phyloP scores from a whole-genome alignment of 345 rosid species.

The Combretum micranthum region DNA sequence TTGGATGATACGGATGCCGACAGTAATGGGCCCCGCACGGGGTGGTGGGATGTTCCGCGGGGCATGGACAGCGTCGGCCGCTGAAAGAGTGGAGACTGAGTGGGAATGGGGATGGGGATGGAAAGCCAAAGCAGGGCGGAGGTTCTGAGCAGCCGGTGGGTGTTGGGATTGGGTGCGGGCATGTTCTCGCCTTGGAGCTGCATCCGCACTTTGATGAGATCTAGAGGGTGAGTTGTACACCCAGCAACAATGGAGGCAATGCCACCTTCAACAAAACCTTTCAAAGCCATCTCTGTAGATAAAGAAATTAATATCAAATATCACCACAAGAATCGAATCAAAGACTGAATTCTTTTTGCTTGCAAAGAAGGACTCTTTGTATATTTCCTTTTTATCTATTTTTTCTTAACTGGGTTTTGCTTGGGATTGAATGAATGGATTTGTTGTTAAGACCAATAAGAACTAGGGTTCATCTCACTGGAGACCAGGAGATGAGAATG shows the following conservation, averaged over 20 bases:
- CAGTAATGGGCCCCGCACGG: constrained; percentile 49
- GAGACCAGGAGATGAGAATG: constrained; percentile 76
- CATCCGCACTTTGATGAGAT: constrained; percentile 76
- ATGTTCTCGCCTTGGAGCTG: constrained; percentile 72
- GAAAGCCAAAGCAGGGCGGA: constrained; percentile 53
- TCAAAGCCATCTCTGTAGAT: constrained; percentile 44
- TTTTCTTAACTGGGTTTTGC: background rate
- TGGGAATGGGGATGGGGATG: constrained; percentile 42
- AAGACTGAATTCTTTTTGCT: background rate
- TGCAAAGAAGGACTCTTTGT: too few species aligned
- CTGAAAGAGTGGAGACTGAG: constrained; percentile 21
- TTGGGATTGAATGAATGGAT: too few species aligned
- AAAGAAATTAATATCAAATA: background rate
- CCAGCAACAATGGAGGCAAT: constrained; percentile 71
- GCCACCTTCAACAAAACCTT: constrained; percentile 77
- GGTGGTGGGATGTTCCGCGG: constrained; percentile 19
- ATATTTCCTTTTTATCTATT: too few species aligned
- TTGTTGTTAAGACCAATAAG: constrained; percentile 30
- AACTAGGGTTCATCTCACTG: constrained; percentile 52
- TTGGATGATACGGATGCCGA: constrained; percentile 51
- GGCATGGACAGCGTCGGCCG: constrained; percentile 22
- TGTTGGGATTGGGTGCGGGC: constrained; percentile 15
- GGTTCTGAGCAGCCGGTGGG: constrained; percentile 6
- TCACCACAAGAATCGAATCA: background rate
- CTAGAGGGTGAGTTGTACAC: constrained; percentile 80